Base-by-base conservation (phyloP, 140 eudicot species). In the Oenanthe javanica region DNA sequence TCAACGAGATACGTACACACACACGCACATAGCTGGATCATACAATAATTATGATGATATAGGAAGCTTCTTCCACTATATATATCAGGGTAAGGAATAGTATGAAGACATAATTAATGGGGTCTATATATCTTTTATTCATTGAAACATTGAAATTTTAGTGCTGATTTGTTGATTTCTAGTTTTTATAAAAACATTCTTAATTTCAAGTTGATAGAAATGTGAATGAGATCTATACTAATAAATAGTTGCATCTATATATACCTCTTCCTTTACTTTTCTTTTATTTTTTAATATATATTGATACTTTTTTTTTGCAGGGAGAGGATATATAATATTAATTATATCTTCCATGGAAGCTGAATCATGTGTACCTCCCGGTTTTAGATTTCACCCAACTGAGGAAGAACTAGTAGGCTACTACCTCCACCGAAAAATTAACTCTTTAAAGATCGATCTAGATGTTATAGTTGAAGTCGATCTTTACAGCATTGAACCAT, bases 351-450 rank as follows among this genome's bases (percentile, higher is more conserved):
- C 66, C 3, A 88, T 88, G 89, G 97, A 90, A 51, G 84, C 78
- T 25, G 91, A 89, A 79, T 85, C 98, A 76, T 85, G 90, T 82
- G 98, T 93, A 42, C 98, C 98, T 45, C 98, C 98, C 0, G 98
- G 98, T 43, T 91, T 93, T 79, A 85, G 98, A 59, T 93, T 93
- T 82, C 98, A 91, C 74, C 98, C 98, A 0, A 93, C 98, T 0
- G 98, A 93, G 69, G 98, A 93, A 88, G 98, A 93, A 83, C 91
- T 93, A 5, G 98, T 93, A n/a, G 98, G 98, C 1, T 93, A 89
- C 85, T 93, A 93, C 81, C 92, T 93, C 70, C 88, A 79, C 71
- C 79, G 96, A 75, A 91, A 89, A 83, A 83, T 93, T 40, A 87
- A 91, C 81, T 87, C 92, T 18, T 82, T 87, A 5, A 87, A 86